Percentiles rank a stretch among this genome's conserved stretches.
Conservation (phyloP, 371 early-diverging fungal genomes). For the Rozella allomycis region DNA sequence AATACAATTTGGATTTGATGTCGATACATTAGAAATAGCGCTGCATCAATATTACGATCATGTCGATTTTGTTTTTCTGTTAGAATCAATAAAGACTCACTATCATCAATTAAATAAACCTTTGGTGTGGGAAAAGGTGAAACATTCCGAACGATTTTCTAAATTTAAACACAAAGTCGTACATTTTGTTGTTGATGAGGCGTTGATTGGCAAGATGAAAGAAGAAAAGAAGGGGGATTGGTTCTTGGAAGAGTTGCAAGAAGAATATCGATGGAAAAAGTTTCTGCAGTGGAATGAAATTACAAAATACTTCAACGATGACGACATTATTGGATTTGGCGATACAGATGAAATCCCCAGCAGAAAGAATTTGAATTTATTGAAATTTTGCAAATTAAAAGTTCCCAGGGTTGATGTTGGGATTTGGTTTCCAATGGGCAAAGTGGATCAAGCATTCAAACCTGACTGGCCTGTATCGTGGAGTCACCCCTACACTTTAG, state of each 20-base stretch:
- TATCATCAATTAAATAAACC: conserved; percentile 1
- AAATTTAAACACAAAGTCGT: conserved; percentile 5
- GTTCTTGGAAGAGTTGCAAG: conserved; percentile 3
- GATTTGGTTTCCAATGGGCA: conserved; percentile 2
- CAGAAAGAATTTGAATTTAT: background rate
- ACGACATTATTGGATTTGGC: conserved; percentile 4
- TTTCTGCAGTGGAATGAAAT: conserved; percentile 4
- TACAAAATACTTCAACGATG: conserved; percentile 1
- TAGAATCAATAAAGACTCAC: conserved; percentile 4
- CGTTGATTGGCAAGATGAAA: background rate
- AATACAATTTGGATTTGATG: conserved; percentile 6
- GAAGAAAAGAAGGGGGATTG: too few species aligned
- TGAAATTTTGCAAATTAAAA: conserved; percentile 3
- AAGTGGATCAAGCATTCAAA: background rate
- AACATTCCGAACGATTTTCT: conserved; percentile 2
- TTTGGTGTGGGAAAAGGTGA: conserved; percentile 3
- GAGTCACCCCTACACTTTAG: conserved; percentile 1
- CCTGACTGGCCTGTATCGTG: conserved; percentile 5
- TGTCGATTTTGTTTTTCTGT: conserved; percentile 4
- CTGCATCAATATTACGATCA: conserved; percentile 4
- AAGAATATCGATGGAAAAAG: conserved; percentile 3
- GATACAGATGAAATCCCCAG: too few species aligned
- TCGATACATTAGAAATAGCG: conserved; percentile 3
- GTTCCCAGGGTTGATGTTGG: conserved; percentile 3
- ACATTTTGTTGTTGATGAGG: conserved; percentile 4